These are phyloP conservation scores for Tylopilus rubrobrunneus DNA, from an alignment of 768 basidiomycete species.

Conservation along the genomic window DNA sequence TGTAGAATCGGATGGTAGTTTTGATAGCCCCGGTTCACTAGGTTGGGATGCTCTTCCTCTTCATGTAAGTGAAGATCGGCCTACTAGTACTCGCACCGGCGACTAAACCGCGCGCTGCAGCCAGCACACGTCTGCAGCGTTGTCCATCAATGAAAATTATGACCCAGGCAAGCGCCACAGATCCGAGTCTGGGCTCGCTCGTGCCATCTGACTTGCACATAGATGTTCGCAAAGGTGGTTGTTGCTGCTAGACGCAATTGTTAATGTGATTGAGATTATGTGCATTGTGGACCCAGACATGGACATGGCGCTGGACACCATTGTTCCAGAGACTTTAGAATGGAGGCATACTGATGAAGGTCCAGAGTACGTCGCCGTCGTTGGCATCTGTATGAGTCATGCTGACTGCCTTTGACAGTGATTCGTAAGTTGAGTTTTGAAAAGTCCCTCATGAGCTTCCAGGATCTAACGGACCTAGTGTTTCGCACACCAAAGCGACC, in stretches of 20 bases:
- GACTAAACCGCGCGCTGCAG: slow-evolving; percentile 35
- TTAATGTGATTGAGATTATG: slow-evolving; percentile 21
- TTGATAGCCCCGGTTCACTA: slow-evolving; percentile 25
- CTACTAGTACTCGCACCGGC: not conserved
- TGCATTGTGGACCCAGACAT: slow-evolving; percentile 60
- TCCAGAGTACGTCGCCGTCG: slow-evolving; percentile 57
- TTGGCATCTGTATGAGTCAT: not conserved
- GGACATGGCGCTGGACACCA: slow-evolving; percentile 88
- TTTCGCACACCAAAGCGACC: slow-evolving; percentile 88
- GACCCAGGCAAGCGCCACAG: slow-evolving; percentile 55
- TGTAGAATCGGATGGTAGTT: not conserved
- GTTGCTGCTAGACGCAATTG: not conserved
- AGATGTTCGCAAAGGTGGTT: slow-evolving; percentile 45
- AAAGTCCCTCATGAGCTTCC: not conserved
- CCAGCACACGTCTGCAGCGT: slow-evolving; percentile 74
- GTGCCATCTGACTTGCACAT: slow-evolving; percentile 7
- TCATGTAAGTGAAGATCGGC: slow-evolving; percentile 55
- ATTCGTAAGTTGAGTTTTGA: slow-evolving; percentile 59
- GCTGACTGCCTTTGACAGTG: slow-evolving; percentile 40
- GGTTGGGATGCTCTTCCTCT: slow-evolving; percentile 86
- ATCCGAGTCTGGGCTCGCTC: not conserved
- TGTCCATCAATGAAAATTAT: slow-evolving; percentile 88
- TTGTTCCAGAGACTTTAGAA: slow-evolving; percentile 78
- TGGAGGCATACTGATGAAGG: slow-evolving; percentile 93
- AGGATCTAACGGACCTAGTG: slow-evolving; percentile 39